Evolutionary conservation across 2,329 filamentous ascomycete genomes (phyloP), one percentile per base, ranked within the genome.

Genomic region (Arthrocladium fulminans): DNA sequence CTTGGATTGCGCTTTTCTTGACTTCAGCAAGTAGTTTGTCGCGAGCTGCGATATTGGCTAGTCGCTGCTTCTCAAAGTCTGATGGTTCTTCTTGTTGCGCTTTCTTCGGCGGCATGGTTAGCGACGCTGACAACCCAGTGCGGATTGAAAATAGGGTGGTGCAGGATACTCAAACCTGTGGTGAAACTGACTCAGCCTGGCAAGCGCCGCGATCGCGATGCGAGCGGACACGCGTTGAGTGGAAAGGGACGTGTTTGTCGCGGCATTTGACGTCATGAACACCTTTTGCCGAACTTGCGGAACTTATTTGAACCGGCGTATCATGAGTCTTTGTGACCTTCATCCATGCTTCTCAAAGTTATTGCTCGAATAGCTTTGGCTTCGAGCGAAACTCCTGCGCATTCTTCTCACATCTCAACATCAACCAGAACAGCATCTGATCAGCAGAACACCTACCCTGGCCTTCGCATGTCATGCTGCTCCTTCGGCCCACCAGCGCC

Each of bases 1-100:
- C 81, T 0, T 84, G 77, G 2, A 80, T 79, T 1, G 77, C 75
- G 59, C 81, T 77, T 56, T 78, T 70, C 29, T 84, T 83, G 44
- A 47, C 44, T 39, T 38, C 84, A 51, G 85, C 85, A 0, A 96
- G 68, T 0, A 95, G 74, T 63, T 83, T 86, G 65, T 90, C 84
- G 58, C 94, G 92, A 47, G 86, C 82, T 0, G 83, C 86, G 34
- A 94, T 94, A 57, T 95, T 95, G 52, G 88, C 87, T 13, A 87
- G 77, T 0, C 89, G 77, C 57, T 86, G 81, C 59, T 83, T 81
- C 72, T 95, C 89, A 66, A 94, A 96, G 32, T 88, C 86, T 66
- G 86, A 94, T 58, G 94, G 71, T 29, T 77, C 77, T 20, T 39
- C 48, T 15, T 51, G 45, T 15, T 35, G 34, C 8, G 46, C 22